Evolutionary conservation across 345 rosid genomes (phyloP), one percentile per base, ranked within the genome.

Genomic region (Ailanthus altissimus): DNA sequence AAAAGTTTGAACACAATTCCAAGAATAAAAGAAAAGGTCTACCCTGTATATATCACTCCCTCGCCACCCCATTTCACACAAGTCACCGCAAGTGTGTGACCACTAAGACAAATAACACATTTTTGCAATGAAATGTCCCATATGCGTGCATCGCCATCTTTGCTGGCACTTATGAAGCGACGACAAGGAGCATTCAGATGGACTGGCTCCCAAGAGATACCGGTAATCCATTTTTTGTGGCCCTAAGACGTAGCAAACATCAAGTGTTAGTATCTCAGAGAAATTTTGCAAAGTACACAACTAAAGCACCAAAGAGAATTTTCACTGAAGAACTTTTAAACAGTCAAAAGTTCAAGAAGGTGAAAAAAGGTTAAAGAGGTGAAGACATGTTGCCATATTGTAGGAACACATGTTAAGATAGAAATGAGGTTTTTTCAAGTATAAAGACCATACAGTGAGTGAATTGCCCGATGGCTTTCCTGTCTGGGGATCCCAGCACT

Each of bases 61-160:
- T 93, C 99, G 72, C 99, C 99, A 5, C 97, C 97, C 99, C 99
- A 96, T 81, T 93, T 96, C 54, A 96, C 99, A 76, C 98, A 93
- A 81, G 99, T 96, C 75, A 96, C 89, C 68, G 98, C 97, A 85
- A 91, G 94, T 8, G 93, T 91, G 75, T 96, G 99, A 13, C 97
- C 98, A 54, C 89, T 91, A 47, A 96, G 94, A 87, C 88, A 85
- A 54, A 96, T 92, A 46, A 92, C 78, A 81, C 93, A 84, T 84
- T 85, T 92, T 77, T 84, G 89, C 70, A 89, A 77, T 47, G 94
- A 77, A 75, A 91, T 49, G 77, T 93, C 99, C 99, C 98, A 96
- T 81, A 96, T 89, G 68, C 97, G 91, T 16, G 99, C 99, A 90
- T 93, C 97, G 12, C 98, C 98, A 91, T 96, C 99, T 88, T 93